Conservation (phyloP, 2,329 filamentous ascomycete genomes). For the Cercospora sesami region DNA sequence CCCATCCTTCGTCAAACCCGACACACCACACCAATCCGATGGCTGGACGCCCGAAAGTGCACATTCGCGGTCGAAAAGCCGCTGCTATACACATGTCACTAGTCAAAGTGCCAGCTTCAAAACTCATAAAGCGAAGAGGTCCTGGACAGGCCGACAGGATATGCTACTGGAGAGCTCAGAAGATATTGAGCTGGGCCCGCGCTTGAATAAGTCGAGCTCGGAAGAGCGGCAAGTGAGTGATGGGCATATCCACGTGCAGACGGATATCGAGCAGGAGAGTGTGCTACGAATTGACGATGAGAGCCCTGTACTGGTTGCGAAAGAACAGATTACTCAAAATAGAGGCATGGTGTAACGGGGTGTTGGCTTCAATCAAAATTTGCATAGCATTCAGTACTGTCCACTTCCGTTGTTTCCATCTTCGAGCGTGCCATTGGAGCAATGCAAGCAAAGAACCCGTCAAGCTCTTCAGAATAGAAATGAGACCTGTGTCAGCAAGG, state of each 20-base stretch:
- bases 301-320: background rate
- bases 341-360: background rate
- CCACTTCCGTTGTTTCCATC: background rate
- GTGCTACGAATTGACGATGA: background rate
- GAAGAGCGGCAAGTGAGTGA: background rate
- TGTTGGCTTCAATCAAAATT: background rate
- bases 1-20: background rate
- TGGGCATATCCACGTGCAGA: slow-evolving; percentile 23
- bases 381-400: background rate
- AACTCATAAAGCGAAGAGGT: background rate
- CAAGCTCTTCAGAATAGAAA: too few species aligned
- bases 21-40: background rate
- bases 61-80: background rate
- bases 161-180: slow-evolving; percentile 11
- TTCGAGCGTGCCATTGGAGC: background rate
- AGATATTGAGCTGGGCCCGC: slow-evolving; percentile 17
- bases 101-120: slow-evolving; percentile 6
- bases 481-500: too few species aligned
- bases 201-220: background rate
- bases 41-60: background rate
- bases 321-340: background rate
- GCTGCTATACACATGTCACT: slow-evolving; percentile 1
- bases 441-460: background rate
- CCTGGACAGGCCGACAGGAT: slow-evolving; percentile 3
- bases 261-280: slow-evolving; percentile 23